Percentiles rank a stretch among this genome's conserved stretches.
These are phyloP conservation scores for Boletus sensibilis DNA, from an alignment of 768 basidiomycete genomes.

Conservation along the genomic window DNA sequence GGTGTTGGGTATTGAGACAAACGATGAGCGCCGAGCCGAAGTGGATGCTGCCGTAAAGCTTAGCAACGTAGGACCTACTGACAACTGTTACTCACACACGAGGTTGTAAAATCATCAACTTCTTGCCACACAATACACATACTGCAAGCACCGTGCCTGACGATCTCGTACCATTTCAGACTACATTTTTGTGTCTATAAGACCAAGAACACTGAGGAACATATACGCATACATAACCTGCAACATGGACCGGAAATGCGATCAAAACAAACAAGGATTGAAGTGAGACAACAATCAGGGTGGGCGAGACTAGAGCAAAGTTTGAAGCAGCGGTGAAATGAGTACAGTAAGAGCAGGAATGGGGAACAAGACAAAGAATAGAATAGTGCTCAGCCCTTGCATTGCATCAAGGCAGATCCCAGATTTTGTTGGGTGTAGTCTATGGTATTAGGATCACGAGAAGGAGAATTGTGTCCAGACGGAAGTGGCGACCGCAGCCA, in stretches of 20 bases:
- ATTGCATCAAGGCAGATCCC: slow-evolving; percentile 22
- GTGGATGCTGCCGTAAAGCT: neutral
- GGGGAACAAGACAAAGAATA: slow-evolving; percentile 2
- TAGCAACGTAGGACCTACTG: neutral
- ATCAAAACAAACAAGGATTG: slow-evolving; percentile 12
- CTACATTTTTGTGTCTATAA: slow-evolving; percentile 8
- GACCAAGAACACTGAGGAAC: neutral
- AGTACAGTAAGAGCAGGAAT: slow-evolving; percentile 2
- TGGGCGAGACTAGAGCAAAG: neutral
- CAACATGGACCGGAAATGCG: slow-evolving; percentile 4
- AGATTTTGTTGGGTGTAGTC: slow-evolving; percentile 32
- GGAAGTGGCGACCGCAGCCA: slow-evolving; percentile 57
- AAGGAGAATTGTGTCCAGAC: slow-evolving; percentile 52
- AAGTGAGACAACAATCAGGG: slow-evolving; percentile 3
- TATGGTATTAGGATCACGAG: slow-evolving; percentile 23
- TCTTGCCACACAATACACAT: neutral
- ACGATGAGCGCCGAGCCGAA: neutral
- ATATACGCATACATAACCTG: slow-evolving; percentile 19
- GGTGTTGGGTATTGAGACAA: neutral
- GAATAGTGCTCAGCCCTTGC: slow-evolving; percentile 21
- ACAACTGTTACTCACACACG: too few relatives aligned
- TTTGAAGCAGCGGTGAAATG: neutral
- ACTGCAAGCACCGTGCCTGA: neutral
- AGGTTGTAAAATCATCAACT: neutral
- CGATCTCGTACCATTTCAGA: neutral